These are phyloP conservation scores for Plantago lanceolata DNA, from an alignment of 305 asterid species.

Conservation along the genomic window DNA sequence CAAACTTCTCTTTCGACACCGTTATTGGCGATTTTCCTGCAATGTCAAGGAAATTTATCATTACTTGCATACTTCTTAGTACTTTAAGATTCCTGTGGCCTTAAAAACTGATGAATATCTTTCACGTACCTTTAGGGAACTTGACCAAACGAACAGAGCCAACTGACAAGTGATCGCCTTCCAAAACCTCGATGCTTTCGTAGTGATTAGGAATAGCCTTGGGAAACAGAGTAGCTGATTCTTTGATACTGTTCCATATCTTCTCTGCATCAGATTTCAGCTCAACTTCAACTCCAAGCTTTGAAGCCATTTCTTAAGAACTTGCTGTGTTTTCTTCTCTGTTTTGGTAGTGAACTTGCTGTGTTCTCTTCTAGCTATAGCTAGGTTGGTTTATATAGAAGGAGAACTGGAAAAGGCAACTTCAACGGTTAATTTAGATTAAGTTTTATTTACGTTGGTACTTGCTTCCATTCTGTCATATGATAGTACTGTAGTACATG, in stretches of 20 bases:
- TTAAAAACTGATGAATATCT: background rate
- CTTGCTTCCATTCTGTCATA: too few species aligned
- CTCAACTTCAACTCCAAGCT: constrained; percentile 21
- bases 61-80: background rate
- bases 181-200: constrained; percentile 42
- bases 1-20: constrained; percentile 40
- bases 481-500: too few species aligned
- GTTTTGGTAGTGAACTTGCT: constrained; percentile 8
- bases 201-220: constrained; percentile 41
- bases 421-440: constrained; percentile 3
- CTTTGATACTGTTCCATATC: constrained; percentile 23
- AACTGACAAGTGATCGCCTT: constrained; percentile 42
- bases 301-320: constrained; percentile 18
- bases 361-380: background rate
- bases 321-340: background rate
- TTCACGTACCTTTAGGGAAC: constrained; percentile 36
- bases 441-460: background rate
- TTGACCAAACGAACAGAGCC: constrained; percentile 41
- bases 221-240: constrained; percentile 35
- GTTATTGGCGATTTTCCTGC: constrained; percentile 27
- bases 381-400: constrained; percentile 3
- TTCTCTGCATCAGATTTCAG: constrained; percentile 18
- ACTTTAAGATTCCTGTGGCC: background rate
- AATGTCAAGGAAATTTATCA: background rate
- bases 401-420: background rate